These are phyloP conservation scores for Tephrocybe sp. DNA, from an alignment of 768 basidiomycete species.

Conservation along the genomic window DNA sequence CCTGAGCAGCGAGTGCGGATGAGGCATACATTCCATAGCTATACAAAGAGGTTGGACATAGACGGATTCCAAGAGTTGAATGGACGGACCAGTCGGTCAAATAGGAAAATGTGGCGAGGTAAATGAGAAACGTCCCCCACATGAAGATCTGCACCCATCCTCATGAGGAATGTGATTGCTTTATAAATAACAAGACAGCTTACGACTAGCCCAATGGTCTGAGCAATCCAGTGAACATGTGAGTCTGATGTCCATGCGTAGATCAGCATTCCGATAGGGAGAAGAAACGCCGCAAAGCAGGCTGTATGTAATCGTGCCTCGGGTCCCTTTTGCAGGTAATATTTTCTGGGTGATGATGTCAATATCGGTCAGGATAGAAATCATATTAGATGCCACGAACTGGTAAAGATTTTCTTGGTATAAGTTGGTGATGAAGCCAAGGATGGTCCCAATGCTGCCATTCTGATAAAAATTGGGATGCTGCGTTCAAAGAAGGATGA, in stretches of 20 bases:
- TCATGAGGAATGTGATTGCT: no score
- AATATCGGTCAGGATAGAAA: constrained; percentile 18
- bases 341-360: constrained; percentile 22
- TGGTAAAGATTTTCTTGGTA: constrained; percentile 50
- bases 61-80: no score
- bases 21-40: constrained; percentile 65
- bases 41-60: no score
- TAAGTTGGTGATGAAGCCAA: constrained; percentile 47
- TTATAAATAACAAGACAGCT: no score
- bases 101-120: constrained; percentile 59
- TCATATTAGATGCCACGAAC: constrained; percentile 29
- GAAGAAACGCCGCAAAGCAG: constrained; percentile 53
- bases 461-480: neutral
- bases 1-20: constrained; percentile 59
- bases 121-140: constrained; percentile 51
- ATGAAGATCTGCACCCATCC: constrained; percentile 43
- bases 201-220: constrained; percentile 52
- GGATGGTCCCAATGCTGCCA: constrained; percentile 50
- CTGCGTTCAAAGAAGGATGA: constrained; percentile 18
- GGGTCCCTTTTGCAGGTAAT: constrained; percentile 34
- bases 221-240: constrained; percentile 60
- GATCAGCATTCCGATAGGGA: constrained; percentile 64
- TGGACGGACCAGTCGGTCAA: constrained; percentile 58
- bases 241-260: constrained; percentile 69
- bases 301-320: constrained; percentile 65